Percentiles rank a stretch among this genome's conserved stretches.
These are phyloP conservation scores for Ulmus americana DNA, from an alignment of 331 rosid species.

Conservation along the genomic window DNA sequence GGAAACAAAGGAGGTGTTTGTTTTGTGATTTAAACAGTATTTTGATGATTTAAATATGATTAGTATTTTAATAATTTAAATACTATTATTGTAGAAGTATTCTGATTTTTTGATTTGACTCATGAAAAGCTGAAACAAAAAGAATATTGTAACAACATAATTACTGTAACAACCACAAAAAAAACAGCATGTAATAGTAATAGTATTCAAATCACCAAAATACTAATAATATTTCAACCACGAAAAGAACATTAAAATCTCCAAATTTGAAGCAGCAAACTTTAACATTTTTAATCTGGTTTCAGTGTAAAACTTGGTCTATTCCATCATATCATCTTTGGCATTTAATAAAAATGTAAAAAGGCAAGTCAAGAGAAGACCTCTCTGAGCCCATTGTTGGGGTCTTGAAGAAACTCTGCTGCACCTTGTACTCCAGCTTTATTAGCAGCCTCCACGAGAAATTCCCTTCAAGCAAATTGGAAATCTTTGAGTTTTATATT, in stretches of 20 bases:
- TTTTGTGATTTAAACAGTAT: not conserved
- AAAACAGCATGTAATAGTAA: too few relatives aligned
- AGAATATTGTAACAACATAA: too few relatives aligned
- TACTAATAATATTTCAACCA: too few relatives aligned
- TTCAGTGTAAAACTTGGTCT: too few relatives aligned
- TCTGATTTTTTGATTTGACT: too few relatives aligned
- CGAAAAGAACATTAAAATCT: too few relatives aligned
- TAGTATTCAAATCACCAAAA: too few relatives aligned
- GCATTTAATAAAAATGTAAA: conserved; percentile 9
- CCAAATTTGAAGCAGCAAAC: too few relatives aligned
- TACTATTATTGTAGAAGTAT: too few relatives aligned
- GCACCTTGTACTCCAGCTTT: conserved; percentile 77
- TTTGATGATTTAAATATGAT: not conserved
- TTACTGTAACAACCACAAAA: too few relatives aligned
- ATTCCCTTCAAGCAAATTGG: conserved; percentile 54
- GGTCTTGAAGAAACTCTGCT: conserved; percentile 67
- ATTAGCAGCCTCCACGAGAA: conserved; percentile 68
- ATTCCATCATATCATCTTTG: conserved; percentile 1
- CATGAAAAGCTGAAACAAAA: too few relatives aligned
- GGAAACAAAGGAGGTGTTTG: not conserved
- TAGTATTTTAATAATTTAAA: not conserved
- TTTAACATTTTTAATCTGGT: too few relatives aligned
- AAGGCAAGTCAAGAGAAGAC: conserved; percentile 30
- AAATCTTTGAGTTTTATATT: conserved; percentile 1
- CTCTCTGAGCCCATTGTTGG: conserved; percentile 73